Evolutionary conservation across 306 rosid species (phyloP).

Genomic region (Vigna mungo): DNA sequence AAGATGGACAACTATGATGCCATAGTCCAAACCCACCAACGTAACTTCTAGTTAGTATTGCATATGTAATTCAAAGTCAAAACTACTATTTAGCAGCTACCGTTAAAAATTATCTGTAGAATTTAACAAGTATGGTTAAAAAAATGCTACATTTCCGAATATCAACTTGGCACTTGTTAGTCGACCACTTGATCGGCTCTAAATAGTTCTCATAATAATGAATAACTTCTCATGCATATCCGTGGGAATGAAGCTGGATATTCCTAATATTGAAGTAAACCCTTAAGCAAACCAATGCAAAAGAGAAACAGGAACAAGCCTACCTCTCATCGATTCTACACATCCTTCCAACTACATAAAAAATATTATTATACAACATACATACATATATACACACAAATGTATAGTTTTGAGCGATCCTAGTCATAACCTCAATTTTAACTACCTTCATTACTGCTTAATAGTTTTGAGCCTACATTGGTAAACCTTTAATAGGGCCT

Average conservation of each 20-base stretch:
- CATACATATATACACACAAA: no score
- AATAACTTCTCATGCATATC: conserved; percentile 9
- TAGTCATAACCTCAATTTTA: no score
- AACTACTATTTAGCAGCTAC: neutral
- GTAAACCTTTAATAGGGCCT: no score
- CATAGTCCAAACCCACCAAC: conserved; percentile 16
- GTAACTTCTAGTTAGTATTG: neutral
- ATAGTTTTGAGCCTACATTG: no score
- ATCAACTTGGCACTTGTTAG: conserved; percentile 14
- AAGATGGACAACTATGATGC: conserved; percentile 6
- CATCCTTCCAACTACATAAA: conserved; percentile 2
- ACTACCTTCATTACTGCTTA: no score
- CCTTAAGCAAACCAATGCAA: neutral
- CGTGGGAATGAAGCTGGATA: conserved; percentile 4
- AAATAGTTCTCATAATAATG: neutral
- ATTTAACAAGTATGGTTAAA: conserved; percentile 13
- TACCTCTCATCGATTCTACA: neutral
- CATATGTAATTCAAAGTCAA: conserved; percentile 17
- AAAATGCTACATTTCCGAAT: neutral
- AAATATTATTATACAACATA: no score
- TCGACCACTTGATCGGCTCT: conserved; percentile 24
- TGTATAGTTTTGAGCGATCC: no score
- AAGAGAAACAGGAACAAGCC: conserved; percentile 14
- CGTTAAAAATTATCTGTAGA: neutral
- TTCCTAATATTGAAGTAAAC: conserved; percentile 15